Percentiles rank a stretch among this genome's conserved stretches.
Evolutionary conservation across 306 rosid species (phyloP).

Genomic region (Canavalia gladiata): DNA sequence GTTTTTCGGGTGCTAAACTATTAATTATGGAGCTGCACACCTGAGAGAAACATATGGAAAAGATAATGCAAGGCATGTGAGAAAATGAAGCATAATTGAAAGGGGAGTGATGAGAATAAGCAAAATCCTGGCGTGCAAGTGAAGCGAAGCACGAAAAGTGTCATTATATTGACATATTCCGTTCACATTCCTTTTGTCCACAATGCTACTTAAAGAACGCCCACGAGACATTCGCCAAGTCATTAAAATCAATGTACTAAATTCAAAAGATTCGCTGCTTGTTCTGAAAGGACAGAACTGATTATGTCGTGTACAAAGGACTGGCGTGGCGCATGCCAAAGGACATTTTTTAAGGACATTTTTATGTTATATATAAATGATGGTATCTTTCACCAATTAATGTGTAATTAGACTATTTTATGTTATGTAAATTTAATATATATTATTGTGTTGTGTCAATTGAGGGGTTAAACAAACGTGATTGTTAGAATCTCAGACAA

Average conservation of each 20-base stretch:
- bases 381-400: too few relatives aligned
- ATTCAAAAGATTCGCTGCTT: constrained; percentile 13
- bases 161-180: constrained; percentile 51
- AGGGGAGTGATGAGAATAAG: background rate
- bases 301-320: background rate
- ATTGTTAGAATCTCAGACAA: too few relatives aligned
- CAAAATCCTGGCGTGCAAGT: constrained; percentile 66
- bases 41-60: background rate
- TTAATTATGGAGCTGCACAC: background rate
- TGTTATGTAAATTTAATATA: too few relatives aligned
- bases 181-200: constrained; percentile 54
- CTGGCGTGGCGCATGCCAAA: background rate
- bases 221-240: constrained; percentile 1
- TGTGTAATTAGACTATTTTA: too few relatives aligned
- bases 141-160: constrained; percentile 51
- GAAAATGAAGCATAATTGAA: background rate
- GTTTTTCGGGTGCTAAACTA: background rate
- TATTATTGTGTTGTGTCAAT: too few relatives aligned
- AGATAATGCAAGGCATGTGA: constrained; percentile 20
- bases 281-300: background rate
- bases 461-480: too few relatives aligned
- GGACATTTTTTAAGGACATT: background rate
- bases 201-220: background rate
- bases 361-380: too few relatives aligned
- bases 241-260: background rate